Evolutionary conservation across 306 rosid species (phyloP).

Genomic region (Erythrophleum fordii): DNA sequence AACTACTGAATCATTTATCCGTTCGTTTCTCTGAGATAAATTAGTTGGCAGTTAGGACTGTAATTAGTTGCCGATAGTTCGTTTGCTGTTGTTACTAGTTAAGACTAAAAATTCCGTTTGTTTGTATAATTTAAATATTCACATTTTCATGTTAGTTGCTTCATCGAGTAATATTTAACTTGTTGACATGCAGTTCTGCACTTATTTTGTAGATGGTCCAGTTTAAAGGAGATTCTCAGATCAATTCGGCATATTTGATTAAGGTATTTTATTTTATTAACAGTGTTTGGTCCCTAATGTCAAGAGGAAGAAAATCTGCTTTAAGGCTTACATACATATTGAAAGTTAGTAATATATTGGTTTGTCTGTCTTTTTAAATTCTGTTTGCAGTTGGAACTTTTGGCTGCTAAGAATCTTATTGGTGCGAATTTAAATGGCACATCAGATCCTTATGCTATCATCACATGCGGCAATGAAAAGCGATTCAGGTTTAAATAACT

Average conservation of each 20-base stretch:
- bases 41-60: not conserved
- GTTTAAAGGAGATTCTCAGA: slow-evolving; percentile 65
- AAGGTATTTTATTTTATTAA: slow-evolving; percentile 63
- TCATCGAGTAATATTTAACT: slow-evolving; percentile 62
- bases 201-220: slow-evolving; percentile 81
- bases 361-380: slow-evolving; percentile 21
- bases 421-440: slow-evolving; percentile 98
- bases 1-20: not conserved
- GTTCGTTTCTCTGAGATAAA: not conserved
- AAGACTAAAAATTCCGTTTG: slow-evolving; percentile 10
- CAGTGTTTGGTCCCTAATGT: slow-evolving; percentile 29
- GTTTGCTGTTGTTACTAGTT: slow-evolving; percentile 5
- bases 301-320: slow-evolving; percentile 15
- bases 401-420: slow-evolving; percentile 94
- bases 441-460: slow-evolving; percentile 94
- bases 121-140: not conserved
- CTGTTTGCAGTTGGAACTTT: slow-evolving; percentile 79
- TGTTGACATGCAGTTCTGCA: slow-evolving; percentile 92
- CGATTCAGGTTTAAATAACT: slow-evolving; percentile 76
- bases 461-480: slow-evolving; percentile 88
- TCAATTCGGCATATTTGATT: slow-evolving; percentile 69
- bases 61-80: not conserved
- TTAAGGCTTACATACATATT: not conserved
- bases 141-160: slow-evolving; percentile 31
- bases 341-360: slow-evolving; percentile 29